Base-by-base conservation (phyloP, 306 rosid genomes). In the Glycine tomentella region DNA sequence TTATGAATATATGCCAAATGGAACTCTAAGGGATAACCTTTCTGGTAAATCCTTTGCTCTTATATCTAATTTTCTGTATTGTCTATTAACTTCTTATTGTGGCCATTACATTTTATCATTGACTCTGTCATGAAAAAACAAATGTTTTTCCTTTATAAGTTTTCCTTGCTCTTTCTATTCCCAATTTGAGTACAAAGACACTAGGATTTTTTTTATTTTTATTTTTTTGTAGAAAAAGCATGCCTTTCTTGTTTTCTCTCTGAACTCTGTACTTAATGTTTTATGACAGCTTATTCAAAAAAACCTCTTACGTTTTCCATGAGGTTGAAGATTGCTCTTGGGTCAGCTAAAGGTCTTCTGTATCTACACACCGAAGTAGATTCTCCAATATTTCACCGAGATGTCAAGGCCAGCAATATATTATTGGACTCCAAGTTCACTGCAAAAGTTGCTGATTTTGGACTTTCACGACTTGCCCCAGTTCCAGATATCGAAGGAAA, bases 381-480 rank as follows among this genome's bases (percentile, higher is more conserved):
- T 84, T 97, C 99, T 84, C 99, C 99, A 11, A 90, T 95, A 84
- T 95, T 95, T 79, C 99, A 95, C 84, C 83, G 99, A 51, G 97
- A 93, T 79, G 89, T 95, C 75, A 95, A 95, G 90, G 91, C 99
- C 65, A 95, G 89, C 90, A 93, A 95, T 71, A 95, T 93, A 80
- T 81, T 96, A 78, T 80, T 96, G 88, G 97, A 93, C 80, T 77
- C 92, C 5, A 96, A 75, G 74, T 87, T 84, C 61, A 74, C 31
- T 0, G 97, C 97, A 48, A 96, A 96, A 86, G 98, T 96, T 81
- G 90, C 98, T 72, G 99, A 96, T 89, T 96, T 96, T 83, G 99
- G 99, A 84, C 98, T 96, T 80, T 96, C 99, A 20, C 88, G 91
- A 55, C 98, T 92, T 78, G 99, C 99, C 50, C 99, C 98, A 2